Evolutionary conservation across 495 filamentous ascomycete genomes (phyloP), one percentile per base, ranked within the genome.

Genomic region (Xylaria venustula): DNA sequence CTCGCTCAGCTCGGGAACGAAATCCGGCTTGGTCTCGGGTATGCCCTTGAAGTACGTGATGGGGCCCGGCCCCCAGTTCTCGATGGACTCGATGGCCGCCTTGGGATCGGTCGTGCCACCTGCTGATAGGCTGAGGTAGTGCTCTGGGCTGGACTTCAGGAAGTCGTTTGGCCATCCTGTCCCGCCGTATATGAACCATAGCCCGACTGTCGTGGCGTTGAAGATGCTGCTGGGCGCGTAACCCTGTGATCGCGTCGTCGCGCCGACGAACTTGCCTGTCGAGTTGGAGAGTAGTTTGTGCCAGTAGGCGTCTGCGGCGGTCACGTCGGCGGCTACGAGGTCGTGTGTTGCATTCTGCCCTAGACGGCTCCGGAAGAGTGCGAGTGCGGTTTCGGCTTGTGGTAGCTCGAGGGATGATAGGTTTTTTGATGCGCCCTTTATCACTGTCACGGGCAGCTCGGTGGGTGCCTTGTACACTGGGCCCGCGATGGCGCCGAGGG

Each of bases 11-110:
- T 47, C 19, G 36, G 60, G 57, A 53, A 67, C 25, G 48, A 52
- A 69, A 6, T 47, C 61, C 49, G 63, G 63, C 44, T 45, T 62
- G n/a, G 20, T n/a, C 54, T 36, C 60, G 30, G 46, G 48, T n/a
- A 37, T 22, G 54, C 62, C 65, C 37, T 34, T 41, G 32, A 67
- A 57, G 11, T 61, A 44, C n/a, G 64, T 69, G 32, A 69, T 54
- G 11, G 65, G 58, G 0, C 58, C 58, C 1, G 56, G 40, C 3
- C 64, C 67, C 67, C 67, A 69, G 26, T 62, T 61, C 59, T 69
- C 67, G 14, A 66, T 51, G 9, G 65, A 49, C 44, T 69, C 61
- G 36, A 60, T 48, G 2, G 40, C 8, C 22, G 63, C 45, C 9
- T 51, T 57, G 8, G 53, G 52, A 20, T 64, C 67, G 41, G 30